A percentile compares a stretch with the other conserved stretches of the same genome.
Evolutionary conservation across 2,329 filamentous ascomycete species (phyloP).

Genomic region (Aspergillus sp.): DNA sequence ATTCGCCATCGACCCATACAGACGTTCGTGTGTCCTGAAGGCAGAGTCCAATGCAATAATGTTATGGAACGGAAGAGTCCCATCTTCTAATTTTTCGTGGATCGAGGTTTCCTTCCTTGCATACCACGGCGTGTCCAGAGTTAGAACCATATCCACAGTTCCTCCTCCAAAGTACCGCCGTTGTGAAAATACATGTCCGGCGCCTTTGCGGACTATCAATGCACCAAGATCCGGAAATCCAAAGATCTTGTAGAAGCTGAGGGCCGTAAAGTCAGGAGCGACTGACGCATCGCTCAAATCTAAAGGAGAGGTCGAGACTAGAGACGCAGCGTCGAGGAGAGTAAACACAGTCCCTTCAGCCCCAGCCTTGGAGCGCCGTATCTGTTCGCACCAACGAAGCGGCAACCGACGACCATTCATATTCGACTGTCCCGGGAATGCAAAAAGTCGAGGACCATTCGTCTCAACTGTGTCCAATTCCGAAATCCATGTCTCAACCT

Average conservation of each 20-base stretch:
- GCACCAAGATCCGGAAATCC: slow-evolving; percentile 90
- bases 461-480: slow-evolving; percentile 18
- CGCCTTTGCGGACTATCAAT: slow-evolving; percentile 71
- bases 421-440: slow-evolving; percentile 88
- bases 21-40: slow-evolving; percentile 60
- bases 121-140: slow-evolving; percentile 76
- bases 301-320: slow-evolving; percentile 71
- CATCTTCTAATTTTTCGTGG: slow-evolving; percentile 84
- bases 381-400: slow-evolving; percentile 58
- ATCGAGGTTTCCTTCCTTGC: slow-evolving; percentile 65
- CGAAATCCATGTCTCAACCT: slow-evolving; percentile 62
- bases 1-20: slow-evolving; percentile 67
- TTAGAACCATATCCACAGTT: slow-evolving; percentile 85
- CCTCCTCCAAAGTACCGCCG: slow-evolving; percentile 89
- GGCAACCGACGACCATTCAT: slow-evolving; percentile 79
- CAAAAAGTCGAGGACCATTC: slow-evolving; percentile 52
- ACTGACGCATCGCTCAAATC: slow-evolving; percentile 58
- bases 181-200: slow-evolving; percentile 58
- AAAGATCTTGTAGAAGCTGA: slow-evolving; percentile 98
- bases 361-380: slow-evolving; percentile 34
- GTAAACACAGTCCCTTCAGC: slow-evolving; percentile 51
- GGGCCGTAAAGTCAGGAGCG: slow-evolving; percentile 76
- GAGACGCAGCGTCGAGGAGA: slow-evolving; percentile 77
- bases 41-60: slow-evolving; percentile 79
- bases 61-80: slow-evolving; percentile 83